phyloP scores from a whole-genome alignment of 352 stramenopile genomes.

The Pythium dissotocum region DNA sequence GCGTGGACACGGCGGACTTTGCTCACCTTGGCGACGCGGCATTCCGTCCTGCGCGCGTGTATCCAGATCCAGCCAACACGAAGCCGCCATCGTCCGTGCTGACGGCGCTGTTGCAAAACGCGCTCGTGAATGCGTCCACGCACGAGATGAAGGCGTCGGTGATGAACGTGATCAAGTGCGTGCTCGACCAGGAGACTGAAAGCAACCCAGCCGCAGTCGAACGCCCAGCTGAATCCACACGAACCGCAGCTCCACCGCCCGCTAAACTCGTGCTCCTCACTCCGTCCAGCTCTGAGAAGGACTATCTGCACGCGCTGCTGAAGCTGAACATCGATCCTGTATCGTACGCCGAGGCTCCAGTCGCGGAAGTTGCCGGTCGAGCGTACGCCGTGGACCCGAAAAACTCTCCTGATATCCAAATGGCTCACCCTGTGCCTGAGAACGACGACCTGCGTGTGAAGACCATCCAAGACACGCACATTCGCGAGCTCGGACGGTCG shows the following conservation, averaged over 20 bases:
- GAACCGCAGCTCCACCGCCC: not conserved
- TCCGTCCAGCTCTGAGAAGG: conserved; percentile 15
- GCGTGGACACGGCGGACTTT: conserved; percentile 58
- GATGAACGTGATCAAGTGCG: conserved; percentile 49
- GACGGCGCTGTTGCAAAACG: conserved; percentile 42
- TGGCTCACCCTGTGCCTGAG: conserved; percentile 34
- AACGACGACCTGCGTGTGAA: conserved; percentile 55
- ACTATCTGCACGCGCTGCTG: conserved; percentile 21
- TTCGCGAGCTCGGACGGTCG: conserved; percentile 49
- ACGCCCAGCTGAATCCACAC: not conserved
- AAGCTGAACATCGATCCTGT: conserved; percentile 14
- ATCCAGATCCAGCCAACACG: conserved; percentile 7
- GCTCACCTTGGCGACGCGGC: conserved; percentile 32
- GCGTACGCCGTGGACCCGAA: conserved; percentile 40
- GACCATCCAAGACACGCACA: conserved; percentile 43
- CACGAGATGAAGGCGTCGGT: conserved; percentile 41
- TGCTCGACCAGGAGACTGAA: conserved; percentile 43
- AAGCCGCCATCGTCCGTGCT: conserved; percentile 35
- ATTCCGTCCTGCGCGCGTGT: conserved; percentile 29
- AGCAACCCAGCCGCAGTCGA: not conserved
- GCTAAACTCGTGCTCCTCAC: conserved; percentile 7
- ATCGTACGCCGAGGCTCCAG: not conserved
- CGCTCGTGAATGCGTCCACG: conserved; percentile 31
- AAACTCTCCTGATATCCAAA: conserved; percentile 35
- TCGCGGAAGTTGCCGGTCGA: conserved; percentile 51